These are phyloP conservation scores for Dissoconium aciculare DNA, from an alignment of 2,329 filamentous ascomycete genomes.

Conservation along the genomic window DNA sequence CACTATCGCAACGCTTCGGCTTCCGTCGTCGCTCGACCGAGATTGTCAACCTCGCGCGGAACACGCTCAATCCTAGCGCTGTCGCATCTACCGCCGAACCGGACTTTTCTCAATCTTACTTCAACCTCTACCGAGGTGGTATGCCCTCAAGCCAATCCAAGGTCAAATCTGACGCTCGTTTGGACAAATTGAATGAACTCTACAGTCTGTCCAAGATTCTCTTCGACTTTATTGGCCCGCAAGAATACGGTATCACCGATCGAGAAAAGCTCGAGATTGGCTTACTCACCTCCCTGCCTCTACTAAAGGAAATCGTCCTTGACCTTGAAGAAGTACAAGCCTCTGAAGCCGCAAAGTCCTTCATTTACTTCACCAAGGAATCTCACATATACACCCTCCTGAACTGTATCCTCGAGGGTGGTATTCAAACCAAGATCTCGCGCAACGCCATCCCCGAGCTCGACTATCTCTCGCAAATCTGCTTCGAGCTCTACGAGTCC, in stretches of 20 bases:
- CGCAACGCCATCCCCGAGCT: constrained; percentile 91
- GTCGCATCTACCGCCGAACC: constrained; percentile 16
- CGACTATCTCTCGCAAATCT: constrained; percentile 94
- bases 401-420: constrained; percentile 94
- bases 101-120: constrained; percentile 52
- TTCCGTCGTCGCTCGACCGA: constrained; percentile 39
- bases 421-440: constrained; percentile 91
- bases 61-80: constrained; percentile 1
- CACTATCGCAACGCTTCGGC: constrained; percentile 34
- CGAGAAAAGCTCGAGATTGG: constrained; percentile 98
- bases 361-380: constrained; percentile 99
- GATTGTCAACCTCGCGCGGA: constrained; percentile 16
- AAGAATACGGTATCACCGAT: constrained; percentile 94
- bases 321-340: constrained; percentile 96
- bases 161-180: constrained; percentile 66
- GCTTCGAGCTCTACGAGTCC: constrained; percentile 94
- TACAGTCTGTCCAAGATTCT: constrained; percentile 89
- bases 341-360: constrained; percentile 81
- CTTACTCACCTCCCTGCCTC: constrained; percentile 76
- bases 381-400: constrained; percentile 96
- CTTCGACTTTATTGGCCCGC: constrained; percentile 96
- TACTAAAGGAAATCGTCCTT: constrained; percentile 91
- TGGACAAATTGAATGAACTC: constrained; percentile 79
- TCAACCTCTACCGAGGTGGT: constrained; percentile 73
- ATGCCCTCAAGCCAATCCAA: constrained; percentile 39